Base-by-base conservation (phyloP, 2,329 filamentous ascomycete species). In the Talaromyces sp. region DNA sequence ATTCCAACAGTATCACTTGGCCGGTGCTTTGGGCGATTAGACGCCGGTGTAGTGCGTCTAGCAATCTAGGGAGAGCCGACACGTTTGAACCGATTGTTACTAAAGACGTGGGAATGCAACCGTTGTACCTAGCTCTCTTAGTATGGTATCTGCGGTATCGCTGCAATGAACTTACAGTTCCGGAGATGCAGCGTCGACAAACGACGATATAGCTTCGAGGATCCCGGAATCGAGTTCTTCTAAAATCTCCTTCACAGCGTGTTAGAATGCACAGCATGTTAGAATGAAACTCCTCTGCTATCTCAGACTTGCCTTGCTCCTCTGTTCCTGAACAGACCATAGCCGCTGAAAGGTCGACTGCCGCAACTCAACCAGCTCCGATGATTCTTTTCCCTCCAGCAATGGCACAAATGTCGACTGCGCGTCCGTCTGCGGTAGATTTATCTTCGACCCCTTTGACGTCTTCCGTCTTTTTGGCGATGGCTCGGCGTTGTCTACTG, bases 401-500 rank as follows among this genome's bases (percentile, higher is more conserved):
- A 81, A 71, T 7, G 75, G 70, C 7, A 75, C 70, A 63, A 80
- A 80, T 5, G 66, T 67, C 18, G 70, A 65, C 4, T 58, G 14
- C 10, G 67, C 60, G 44, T 61, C 27, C 1, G 64, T 60, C 8
- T 64, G 40, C 5, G 62, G 53, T 55, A 63, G 44, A 4, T 33
- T 54, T 14, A 31, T 27, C 14, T 51, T 42, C 23, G 57, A 60
- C 6, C 65, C 77, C 59, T 78, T 81, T 0, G 79, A 79, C 7
- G 85, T 76, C 69, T 82, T 86, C 60, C 86, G 81, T 61, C 83
- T 80, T 71, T 90, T 89, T 40, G 81, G 70, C 31, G 85, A 82
- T 44, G 83, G 80, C 56, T 77, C 73, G 52, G 67, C 62, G 52
- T 59, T n/a, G 52, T 44, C 30, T 23, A 40, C 8, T 47, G 64